Percentiles rank a stretch among this genome's conserved stretches.
phyloP scores from a whole-genome alignment of 345 rosid genomes.

The Angophora floribunda region DNA sequence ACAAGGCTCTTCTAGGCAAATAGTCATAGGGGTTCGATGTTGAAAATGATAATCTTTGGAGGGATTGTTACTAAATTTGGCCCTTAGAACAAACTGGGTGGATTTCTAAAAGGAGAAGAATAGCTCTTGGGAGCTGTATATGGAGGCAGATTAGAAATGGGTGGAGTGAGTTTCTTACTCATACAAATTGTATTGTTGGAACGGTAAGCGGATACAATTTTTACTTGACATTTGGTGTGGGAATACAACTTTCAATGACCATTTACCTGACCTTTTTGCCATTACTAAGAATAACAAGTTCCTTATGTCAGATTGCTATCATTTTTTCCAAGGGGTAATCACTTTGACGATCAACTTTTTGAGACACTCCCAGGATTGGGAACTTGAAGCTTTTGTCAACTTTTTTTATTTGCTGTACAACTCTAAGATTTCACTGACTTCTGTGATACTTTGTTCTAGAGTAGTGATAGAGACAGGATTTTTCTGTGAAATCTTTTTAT shows the following conservation, averaged over 20 bases:
- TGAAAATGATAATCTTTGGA: not conserved
- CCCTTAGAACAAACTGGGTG: not conserved
- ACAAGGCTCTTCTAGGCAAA: not conserved
- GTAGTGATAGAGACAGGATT: not conserved
- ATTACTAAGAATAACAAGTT: not conserved
- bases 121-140: not conserved
- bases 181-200: not conserved
- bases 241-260: not conserved
- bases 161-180: not conserved
- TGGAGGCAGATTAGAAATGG: not conserved
- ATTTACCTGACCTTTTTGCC: not conserved
- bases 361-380: not conserved
- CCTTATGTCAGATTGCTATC: not conserved
- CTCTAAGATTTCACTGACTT: not conserved
- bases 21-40: not conserved
- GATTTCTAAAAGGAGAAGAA: not conserved
- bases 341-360: not conserved
- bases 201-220: not conserved
- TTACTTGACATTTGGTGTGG: not conserved
- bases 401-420: not conserved
- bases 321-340: not conserved
- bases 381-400: not conserved
- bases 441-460: not conserved
- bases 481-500: not conserved
- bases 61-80: not conserved